Conservation (phyloP, 257 asterid genomes). For the Solanum medicagineum region DNA sequence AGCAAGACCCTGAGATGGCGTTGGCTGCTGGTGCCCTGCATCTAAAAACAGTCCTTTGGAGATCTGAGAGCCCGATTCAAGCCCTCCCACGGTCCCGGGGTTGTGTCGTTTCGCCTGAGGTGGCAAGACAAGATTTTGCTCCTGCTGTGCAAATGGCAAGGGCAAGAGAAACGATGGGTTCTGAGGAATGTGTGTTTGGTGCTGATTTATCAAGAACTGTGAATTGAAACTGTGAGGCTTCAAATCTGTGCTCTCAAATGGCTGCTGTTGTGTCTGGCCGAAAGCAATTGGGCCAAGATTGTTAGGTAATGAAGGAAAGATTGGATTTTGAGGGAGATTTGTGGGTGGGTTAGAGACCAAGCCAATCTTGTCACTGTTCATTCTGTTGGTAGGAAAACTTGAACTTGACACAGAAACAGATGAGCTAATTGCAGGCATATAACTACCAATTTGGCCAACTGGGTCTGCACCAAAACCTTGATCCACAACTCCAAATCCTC, state of each 20-base stretch:
- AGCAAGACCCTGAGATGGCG: conserved; percentile 12
- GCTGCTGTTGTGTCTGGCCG: conserved; percentile 21
- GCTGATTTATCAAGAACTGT: conserved; percentile 50
- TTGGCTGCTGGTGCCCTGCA: conserved; percentile 42
- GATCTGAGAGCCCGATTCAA: conserved; percentile 32
- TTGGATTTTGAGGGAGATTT: conserved; percentile 15
- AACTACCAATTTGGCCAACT: conserved; percentile 18
- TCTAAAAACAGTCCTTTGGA: conserved; percentile 31
- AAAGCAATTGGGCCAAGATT: conserved; percentile 22
- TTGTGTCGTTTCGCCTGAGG: conserved; percentile 66
- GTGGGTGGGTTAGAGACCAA: conserved; percentile 18
- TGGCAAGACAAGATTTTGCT: conserved; percentile 32
- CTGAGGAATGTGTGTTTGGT: conserved; percentile 45
- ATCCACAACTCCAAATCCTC: conserved; percentile 52
- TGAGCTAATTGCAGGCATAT: conserved; percentile 17
- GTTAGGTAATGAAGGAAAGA: conserved; percentile 25
- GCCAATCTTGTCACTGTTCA: conserved; percentile 27
- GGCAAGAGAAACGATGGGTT: conserved; percentile 57
- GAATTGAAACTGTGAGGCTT: conserved; percentile 47
- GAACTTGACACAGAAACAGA: conserved; percentile 14
- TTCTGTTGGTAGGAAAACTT: conserved; percentile 14
- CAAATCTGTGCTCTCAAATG: conserved; percentile 40
- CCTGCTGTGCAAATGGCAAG: conserved; percentile 35
- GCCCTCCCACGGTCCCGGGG: conserved; percentile 20
- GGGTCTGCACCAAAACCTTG: conserved; percentile 46